Conservation (phyloP, 768 basidiomycete genomes). For the Hypholoma fasciculare region DNA sequence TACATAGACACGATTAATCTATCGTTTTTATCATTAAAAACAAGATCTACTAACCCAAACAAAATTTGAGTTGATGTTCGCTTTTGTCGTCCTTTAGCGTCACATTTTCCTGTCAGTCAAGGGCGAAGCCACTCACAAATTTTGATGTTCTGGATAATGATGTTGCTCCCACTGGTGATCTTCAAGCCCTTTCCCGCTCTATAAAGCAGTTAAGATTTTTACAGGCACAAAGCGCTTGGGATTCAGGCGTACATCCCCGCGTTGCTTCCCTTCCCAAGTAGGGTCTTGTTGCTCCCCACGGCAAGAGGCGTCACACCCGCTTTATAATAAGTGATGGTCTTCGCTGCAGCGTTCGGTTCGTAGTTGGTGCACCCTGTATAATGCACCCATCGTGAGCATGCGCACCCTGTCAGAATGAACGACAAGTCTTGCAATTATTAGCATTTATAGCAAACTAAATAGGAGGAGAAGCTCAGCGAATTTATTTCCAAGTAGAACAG, state of each 20-base stretch:
- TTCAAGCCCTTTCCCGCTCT: slow-evolving; percentile 17
- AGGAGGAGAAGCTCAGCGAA: too few species aligned
- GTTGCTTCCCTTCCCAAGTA: slow-evolving; percentile 21
- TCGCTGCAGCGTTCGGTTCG: slow-evolving; percentile 16
- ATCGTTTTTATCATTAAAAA: background rate
- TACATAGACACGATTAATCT: background rate
- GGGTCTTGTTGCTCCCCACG: slow-evolving; percentile 26
- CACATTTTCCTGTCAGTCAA: background rate
- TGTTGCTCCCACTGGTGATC: slow-evolving; percentile 21
- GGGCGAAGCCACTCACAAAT: background rate
- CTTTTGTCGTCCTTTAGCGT: background rate
- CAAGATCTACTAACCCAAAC: slow-evolving; percentile 14
- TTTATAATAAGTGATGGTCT: slow-evolving; percentile 15
- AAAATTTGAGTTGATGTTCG: slow-evolving; percentile 20
- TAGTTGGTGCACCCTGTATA: slow-evolving; percentile 20
- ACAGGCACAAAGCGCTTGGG: background rate
- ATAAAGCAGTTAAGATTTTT: background rate
- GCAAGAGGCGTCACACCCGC: slow-evolving; percentile 20
- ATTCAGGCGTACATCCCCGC: slow-evolving; percentile 18
- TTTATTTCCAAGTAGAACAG: too few species aligned
- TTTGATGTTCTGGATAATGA: slow-evolving; percentile 25
- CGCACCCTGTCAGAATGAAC: background rate
- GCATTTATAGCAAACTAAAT: slow-evolving; percentile 8
- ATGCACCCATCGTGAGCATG: background rate
- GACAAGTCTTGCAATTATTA: slow-evolving; percentile 8